phyloP scores from a whole-genome alignment of 2,329 filamentous ascomycete genomes.

The Hansfordia pulvinata region DNA sequence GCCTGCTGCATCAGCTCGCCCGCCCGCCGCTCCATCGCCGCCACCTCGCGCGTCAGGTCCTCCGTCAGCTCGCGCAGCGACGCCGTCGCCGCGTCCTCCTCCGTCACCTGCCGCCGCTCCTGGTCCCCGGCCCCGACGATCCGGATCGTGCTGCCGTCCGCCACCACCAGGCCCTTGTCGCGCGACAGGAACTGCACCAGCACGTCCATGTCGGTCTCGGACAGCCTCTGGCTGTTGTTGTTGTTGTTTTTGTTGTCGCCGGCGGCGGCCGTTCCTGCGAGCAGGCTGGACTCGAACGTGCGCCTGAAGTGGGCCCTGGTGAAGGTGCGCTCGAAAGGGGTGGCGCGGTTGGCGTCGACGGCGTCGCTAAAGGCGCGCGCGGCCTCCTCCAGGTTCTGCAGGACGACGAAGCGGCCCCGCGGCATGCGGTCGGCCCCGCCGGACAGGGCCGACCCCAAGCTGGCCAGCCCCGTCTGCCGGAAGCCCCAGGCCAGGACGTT shows the following conservation, averaged over 20 bases:
- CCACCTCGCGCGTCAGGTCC: conserved; percentile 60
- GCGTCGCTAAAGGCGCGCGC: conserved; percentile 38
- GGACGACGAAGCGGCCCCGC: conserved; percentile 49
- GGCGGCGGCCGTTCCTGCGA: too few species aligned
- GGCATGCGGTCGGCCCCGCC: conserved; percentile 35
- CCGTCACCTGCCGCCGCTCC: conserved; percentile 42
- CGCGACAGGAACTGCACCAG: conserved; percentile 57
- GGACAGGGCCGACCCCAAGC: conserved; percentile 17
- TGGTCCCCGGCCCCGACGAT: conserved; percentile 40
- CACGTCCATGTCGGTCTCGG: conserved; percentile 52
- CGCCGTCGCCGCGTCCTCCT: conserved; percentile 71
- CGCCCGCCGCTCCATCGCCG: conserved; percentile 52
- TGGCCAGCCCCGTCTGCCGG: conserved; percentile 47
- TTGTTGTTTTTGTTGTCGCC: too few species aligned
- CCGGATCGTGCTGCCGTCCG: conserved; percentile 59
- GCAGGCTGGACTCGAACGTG: conserved; percentile 38
- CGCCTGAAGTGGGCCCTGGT: conserved; percentile 50
- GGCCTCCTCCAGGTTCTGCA: conserved; percentile 47
- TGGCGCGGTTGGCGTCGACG: conserved; percentile 23
- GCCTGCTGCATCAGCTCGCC: conserved; percentile 51
- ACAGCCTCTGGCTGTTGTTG: conserved; percentile 32
- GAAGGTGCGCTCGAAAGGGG: conserved; percentile 53
- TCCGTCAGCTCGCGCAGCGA: conserved; percentile 68
- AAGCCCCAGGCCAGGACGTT: conserved; percentile 63
- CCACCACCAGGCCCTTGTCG: conserved; percentile 45